These are phyloP conservation scores for Limonium bicolor DNA, from an alignment of 148 eudicot species.

Conservation along the genomic window DNA sequence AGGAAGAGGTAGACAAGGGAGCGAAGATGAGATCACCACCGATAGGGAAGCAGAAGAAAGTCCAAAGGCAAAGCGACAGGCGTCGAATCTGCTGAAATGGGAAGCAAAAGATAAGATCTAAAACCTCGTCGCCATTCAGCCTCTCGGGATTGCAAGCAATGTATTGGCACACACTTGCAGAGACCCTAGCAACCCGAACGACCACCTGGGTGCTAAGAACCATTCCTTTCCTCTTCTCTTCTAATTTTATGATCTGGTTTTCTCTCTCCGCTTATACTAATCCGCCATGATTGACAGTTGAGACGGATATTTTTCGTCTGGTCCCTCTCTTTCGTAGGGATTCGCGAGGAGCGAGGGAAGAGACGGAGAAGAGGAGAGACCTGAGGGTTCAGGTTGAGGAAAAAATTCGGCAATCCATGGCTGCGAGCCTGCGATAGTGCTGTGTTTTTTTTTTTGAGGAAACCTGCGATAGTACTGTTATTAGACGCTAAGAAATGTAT, in stretches of 20 bases:
- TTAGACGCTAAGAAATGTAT: too few relatives aligned
- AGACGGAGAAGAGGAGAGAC: too few relatives aligned
- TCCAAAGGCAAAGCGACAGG: conserved; percentile 43
- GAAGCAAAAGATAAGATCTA: conserved; percentile 65
- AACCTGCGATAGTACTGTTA: too few relatives aligned
- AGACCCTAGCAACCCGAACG: conserved; percentile 47
- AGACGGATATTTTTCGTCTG: too few relatives aligned
- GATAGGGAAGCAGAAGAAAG: conserved; percentile 52
- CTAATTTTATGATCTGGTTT: background rate
- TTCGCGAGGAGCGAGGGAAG: too few relatives aligned
- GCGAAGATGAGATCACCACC: conserved; percentile 11
- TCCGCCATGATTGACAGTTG: conserved; percentile 7
- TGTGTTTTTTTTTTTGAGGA: too few relatives aligned
- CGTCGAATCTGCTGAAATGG: conserved; percentile 72
- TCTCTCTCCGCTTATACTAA: too few relatives aligned
- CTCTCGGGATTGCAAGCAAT: conserved; percentile 75
- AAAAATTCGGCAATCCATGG: too few relatives aligned
- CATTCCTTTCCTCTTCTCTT: conserved; percentile 15
- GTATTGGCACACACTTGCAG: conserved; percentile 70
- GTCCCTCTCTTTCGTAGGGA: too few relatives aligned
- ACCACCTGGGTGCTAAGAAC: conserved; percentile 64
- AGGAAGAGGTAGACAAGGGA: conserved; percentile 12
- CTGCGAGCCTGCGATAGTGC: too few relatives aligned
- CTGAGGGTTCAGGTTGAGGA: too few relatives aligned
- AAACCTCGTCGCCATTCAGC: conserved; percentile 45